phyloP scores from a whole-genome alignment of 768 basidiomycete species.

The Leccinum fibrillosum region DNA sequence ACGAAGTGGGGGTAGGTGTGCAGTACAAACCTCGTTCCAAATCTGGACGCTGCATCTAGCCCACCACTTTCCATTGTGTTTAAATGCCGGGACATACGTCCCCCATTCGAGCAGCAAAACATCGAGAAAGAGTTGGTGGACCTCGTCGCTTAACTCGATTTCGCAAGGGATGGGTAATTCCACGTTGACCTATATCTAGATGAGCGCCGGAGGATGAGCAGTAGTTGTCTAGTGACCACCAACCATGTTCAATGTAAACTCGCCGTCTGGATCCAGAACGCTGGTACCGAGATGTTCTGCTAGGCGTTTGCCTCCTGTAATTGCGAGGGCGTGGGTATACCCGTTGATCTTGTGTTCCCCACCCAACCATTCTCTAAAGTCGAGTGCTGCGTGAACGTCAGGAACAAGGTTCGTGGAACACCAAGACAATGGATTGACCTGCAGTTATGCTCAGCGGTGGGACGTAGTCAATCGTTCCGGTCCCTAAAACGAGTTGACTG shows the following conservation, averaged over 20 bases:
- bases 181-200: slow-evolving; percentile 36
- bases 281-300: slow-evolving; percentile 59
- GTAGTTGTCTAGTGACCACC: background rate
- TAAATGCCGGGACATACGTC: slow-evolving; percentile 9
- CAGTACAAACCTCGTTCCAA: slow-evolving; percentile 30
- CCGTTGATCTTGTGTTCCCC: slow-evolving; percentile 69
- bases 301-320: slow-evolving; percentile 59
- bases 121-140: slow-evolving; percentile 15
- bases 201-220: background rate
- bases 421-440: slow-evolving; percentile 34
- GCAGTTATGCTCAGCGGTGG: slow-evolving; percentile 52
- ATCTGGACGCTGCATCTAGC: slow-evolving; percentile 29
- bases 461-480: slow-evolving; percentile 56
- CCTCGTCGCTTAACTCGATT: slow-evolving; percentile 18
- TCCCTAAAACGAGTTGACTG: slow-evolving; percentile 43
- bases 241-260: slow-evolving; percentile 73
- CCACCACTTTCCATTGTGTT: slow-evolving; percentile 33
- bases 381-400: slow-evolving; percentile 47
- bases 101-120: slow-evolving; percentile 23
- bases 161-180: slow-evolving; percentile 34
- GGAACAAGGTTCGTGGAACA: background rate
- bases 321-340: slow-evolving; percentile 68
- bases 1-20: background rate
- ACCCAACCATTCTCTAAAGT: slow-evolving; percentile 71
- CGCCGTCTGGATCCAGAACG: slow-evolving; percentile 57